These are phyloP conservation scores for Penicillium mononematosum DNA, from an alignment of 495 filamentous ascomycete genomes.

Conservation along the genomic window DNA sequence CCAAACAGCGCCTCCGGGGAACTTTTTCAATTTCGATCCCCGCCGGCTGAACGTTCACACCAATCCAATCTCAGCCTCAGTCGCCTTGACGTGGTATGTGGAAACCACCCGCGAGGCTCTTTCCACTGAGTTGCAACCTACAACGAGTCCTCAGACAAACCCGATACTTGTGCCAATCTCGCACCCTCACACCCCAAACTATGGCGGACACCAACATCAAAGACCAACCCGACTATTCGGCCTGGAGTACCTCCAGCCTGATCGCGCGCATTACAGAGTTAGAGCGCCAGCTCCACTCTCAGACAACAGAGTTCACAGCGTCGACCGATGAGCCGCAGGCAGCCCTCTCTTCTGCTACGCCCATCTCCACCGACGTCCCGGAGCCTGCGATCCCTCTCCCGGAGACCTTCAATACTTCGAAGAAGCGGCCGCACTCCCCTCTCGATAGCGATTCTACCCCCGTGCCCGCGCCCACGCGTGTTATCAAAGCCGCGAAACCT, in stretches of 20 bases:
- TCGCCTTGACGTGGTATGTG: conserved; percentile 27
- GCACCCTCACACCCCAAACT: conserved; percentile 9
- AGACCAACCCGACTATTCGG: conserved; percentile 45
- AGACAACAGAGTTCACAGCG: conserved; percentile 41
- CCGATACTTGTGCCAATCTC: conserved; percentile 16
- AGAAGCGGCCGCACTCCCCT: conserved; percentile 24
- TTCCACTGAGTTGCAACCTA: conserved; percentile 7
- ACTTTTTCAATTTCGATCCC: conserved; percentile 9
- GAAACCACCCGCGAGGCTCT: conserved; percentile 18
- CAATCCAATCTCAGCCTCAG: conserved; percentile 3
- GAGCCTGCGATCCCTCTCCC: conserved; percentile 26
- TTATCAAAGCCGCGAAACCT: conserved; percentile 31
- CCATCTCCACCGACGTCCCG: conserved; percentile 21
- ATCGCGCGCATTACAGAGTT: conserved; percentile 64
- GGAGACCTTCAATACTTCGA: conserved; percentile 8
- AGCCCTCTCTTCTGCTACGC: conserved; percentile 8
- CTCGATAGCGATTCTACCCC: conserved; percentile 32
- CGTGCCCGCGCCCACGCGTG: conserved; percentile 19
- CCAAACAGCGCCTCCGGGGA: neutral
- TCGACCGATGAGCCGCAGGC: conserved; percentile 9
- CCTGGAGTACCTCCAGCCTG: conserved; percentile 65
- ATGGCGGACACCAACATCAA: conserved; percentile 20
- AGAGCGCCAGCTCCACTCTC: conserved; percentile 58
- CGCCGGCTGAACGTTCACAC: neutral
- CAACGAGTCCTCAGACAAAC: conserved; percentile 10